phyloP scores from a whole-genome alignment of 768 basidiomycete species.

The Pulveroboletus sp. region DNA sequence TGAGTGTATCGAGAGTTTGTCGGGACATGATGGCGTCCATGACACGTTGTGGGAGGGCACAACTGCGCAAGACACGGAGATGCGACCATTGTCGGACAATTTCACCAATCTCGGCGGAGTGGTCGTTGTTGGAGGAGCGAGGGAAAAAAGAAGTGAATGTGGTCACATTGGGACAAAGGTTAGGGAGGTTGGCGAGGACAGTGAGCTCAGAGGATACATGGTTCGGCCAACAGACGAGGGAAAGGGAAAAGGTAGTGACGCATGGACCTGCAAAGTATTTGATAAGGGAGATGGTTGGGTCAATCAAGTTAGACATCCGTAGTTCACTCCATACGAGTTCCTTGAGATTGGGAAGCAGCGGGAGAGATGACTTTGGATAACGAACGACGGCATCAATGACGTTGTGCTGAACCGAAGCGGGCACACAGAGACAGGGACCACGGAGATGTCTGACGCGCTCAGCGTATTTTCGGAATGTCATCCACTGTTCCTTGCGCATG shows the following conservation, averaged over 20 bases:
- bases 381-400: constrained; percentile 15
- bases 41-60: constrained; percentile 18
- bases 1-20: constrained; percentile 16
- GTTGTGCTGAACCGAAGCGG: constrained; percentile 14
- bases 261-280: constrained; percentile 22
- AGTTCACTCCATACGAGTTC: constrained; percentile 25
- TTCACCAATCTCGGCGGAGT: constrained; percentile 24
- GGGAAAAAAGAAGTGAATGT: constrained; percentile 27
- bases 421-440: constrained; percentile 21
- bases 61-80: constrained; percentile 15
- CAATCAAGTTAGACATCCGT: constrained; percentile 19
- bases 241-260: constrained; percentile 19
- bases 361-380: constrained; percentile 11
- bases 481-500: constrained; percentile 27
- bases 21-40: constrained; percentile 18
- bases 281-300: constrained; percentile 25
- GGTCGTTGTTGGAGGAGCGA: constrained; percentile 25
- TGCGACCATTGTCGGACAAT: constrained; percentile 21
- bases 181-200: constrained; percentile 19
- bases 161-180: constrained; percentile 23
- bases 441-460: constrained; percentile 20
- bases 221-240: constrained; percentile 24
- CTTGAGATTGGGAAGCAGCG: constrained; percentile 26
- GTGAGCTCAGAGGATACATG: constrained; percentile 18
- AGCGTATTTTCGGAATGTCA: constrained; percentile 24